Evolutionary conservation across 306 rosid genomes (phyloP), one percentile per base, ranked within the genome.

Genomic region (Hippophae gyantsensis): DNA sequence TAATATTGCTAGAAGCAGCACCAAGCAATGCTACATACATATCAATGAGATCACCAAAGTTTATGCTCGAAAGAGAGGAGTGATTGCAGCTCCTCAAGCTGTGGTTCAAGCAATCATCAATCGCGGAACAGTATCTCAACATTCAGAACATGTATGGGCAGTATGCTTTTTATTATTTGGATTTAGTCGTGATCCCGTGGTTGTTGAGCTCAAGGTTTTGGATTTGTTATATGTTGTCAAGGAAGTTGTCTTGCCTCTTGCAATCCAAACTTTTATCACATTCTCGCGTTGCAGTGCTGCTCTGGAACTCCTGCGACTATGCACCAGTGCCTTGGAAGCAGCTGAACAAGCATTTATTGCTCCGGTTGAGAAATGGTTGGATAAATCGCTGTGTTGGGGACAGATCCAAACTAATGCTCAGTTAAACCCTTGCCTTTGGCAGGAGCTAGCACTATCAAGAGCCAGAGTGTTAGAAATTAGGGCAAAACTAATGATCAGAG

Each of bases 361-460:
- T 32, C 97, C 97, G 0, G 97, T 81, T 43, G 95, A 89, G 71
- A 89, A 79, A 77, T 86, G 95, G 89, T 46, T 83, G 12, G 84
- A 86, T 64, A 83, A 81, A 66, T 83, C 95, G 6, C 92, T 85
- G 13, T 89, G 95, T 48, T 89, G 95, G 86, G 72, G 85, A 69
- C 81, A 95, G 32, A 73, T 81, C 70, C 89, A 81, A 60, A 89
- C 95, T 26, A 76, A 75, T 67, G 97, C 97, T 43, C 92, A 89
- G 73, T 63, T 86, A 75, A 83, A 86, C 66, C 97, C 95, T 45
- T 89, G 74, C 64, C 92, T 89, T 52, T 89, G 97, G 97, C 92
- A 89, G 61, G 95, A 89, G 66, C 58, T 86, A 27, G 95, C 97
- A 40, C 74, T 89, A 14, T 75, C 84, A 51, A 73, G 95, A 69